A percentile compares a stretch with the other conserved stretches of the same genome.
These are phyloP conservation scores for Fusarium sp. DNA, from an alignment of 2,329 filamentous ascomycete genomes.

Conservation along the genomic window DNA sequence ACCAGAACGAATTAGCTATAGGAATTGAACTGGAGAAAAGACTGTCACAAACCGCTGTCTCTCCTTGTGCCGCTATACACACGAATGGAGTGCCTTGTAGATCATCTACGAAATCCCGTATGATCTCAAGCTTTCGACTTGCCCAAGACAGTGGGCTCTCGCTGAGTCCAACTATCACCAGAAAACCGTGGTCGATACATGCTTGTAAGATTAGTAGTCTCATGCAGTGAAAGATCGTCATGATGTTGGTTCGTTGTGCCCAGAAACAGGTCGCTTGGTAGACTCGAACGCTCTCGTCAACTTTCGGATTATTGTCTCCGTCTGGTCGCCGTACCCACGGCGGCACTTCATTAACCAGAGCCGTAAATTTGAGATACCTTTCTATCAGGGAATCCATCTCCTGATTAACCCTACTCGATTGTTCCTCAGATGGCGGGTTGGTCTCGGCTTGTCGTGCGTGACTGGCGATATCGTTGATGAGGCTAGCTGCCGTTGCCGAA, in stretches of 20 bases:
- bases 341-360: not conserved
- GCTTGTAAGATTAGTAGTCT: not conserved
- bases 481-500: not conserved
- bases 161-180: not conserved
- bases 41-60: not conserved
- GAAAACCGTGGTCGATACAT: not conserved
- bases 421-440: not conserved
- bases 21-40: not conserved
- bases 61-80: not conserved
- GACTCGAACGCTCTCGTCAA: not conserved
- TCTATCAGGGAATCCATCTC: not conserved
- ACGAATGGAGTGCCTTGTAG: not conserved
- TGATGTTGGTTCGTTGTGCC: not conserved
- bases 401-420: accelerated
- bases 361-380: not conserved
- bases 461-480: not conserved
- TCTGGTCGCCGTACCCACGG: not conserved
- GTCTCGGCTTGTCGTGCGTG: not conserved
- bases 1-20: not conserved
- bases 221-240: not conserved
- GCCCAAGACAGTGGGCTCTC: not conserved
- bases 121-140: not conserved
- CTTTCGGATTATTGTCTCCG: not conserved
- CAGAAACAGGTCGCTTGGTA: not conserved
- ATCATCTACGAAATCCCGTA: not conserved